Evolutionary conservation across 164 flowering plant species (phyloP), one percentile per base, ranked within the genome.

Genomic region (Stephania yunnanensis): DNA sequence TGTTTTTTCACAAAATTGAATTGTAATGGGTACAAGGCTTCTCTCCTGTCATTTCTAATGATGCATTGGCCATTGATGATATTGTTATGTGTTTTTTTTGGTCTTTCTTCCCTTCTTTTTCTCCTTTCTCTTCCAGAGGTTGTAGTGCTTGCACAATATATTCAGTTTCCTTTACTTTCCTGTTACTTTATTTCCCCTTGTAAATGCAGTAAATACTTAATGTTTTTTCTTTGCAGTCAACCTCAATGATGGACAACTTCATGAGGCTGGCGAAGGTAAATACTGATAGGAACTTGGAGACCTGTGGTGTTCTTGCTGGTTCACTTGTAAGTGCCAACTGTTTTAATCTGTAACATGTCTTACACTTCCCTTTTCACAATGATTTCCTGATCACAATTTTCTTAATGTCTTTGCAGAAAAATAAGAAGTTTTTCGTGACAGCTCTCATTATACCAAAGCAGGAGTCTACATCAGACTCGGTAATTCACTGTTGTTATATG

Each of bases 221-320:
- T 45, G 22, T 74, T 50, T 31, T 68, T 76, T 73, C 44, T 65
- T 15, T 72, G 76, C 79, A 95, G 99, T 86, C 99, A 76, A 85
- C 95, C 4, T 75, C 83, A 61, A 72, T 95, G 91, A 95, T 95
- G 99, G 93, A 92, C 65, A 84, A 73, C 68, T 95, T 95, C 82
- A 86, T 95, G 99, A 90, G 85, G 83, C 83, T 93, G 73, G 99
- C 99, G 7, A 90, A 88, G 85, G 87, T 92, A 75, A 95, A 95
- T 77, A 95, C 98, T 9, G 80, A 85, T 20, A 92, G 80, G 73
- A 90, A 95, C 80, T 82, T 95, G 71, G 99, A 95, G 85, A 95
- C 98, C 31, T 95, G 99, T 84, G 99, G 99, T 36, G 82, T 95
- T 71, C 97, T 95, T 80, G 98, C 97, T 2, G 99, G 99, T 75